These are phyloP conservation scores for Exophiala oligosperma DNA, from an alignment of 2,329 filamentous ascomycete genomes.

Conservation along the genomic window DNA sequence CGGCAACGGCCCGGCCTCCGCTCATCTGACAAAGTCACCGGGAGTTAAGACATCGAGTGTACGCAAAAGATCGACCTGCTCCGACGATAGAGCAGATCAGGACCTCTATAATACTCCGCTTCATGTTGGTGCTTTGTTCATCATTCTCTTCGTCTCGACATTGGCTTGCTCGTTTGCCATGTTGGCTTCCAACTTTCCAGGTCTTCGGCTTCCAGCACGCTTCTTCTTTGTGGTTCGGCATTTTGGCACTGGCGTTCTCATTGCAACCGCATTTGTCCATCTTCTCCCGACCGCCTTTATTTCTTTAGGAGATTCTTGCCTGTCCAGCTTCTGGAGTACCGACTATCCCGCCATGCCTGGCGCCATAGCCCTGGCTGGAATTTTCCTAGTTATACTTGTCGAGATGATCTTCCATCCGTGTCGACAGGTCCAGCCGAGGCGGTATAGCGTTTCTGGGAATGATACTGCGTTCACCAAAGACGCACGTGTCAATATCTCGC, in stretches of 20 bases:
- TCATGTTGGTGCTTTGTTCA: slow-evolving; percentile 16
- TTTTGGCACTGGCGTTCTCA: slow-evolving; percentile 58
- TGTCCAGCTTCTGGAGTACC: slow-evolving; percentile 76
- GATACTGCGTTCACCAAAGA: no score
- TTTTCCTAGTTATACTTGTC: slow-evolving; percentile 78
- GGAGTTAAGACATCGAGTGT: no score
- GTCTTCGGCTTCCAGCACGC: slow-evolving; percentile 59
- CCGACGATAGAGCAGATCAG: slow-evolving; percentile 40
- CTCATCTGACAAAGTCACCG: no score
- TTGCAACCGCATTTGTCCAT: slow-evolving; percentile 59
- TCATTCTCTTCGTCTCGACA: slow-evolving; percentile 58
- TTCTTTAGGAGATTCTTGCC: slow-evolving; percentile 62
- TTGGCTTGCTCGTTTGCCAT: slow-evolving; percentile 63
- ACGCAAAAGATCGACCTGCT: slow-evolving; percentile 38
- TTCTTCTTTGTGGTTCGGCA: slow-evolving; percentile 62
- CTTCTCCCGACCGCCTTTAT: slow-evolving; percentile 45
- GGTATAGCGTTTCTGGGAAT: no score
- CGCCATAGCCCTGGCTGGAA: slow-evolving; percentile 76
- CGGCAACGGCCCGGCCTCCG: no score
- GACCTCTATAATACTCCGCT: slow-evolving; percentile 38
- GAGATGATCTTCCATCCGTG: slow-evolving; percentile 72
- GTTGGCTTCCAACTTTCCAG: slow-evolving; percentile 59
- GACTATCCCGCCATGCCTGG: slow-evolving; percentile 80
- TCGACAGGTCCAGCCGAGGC: no score
- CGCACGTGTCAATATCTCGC: no score